Evolutionary conservation across 1,284 basidiomycete species (phyloP).

Genomic region (Pseudozyma sp.): DNA sequence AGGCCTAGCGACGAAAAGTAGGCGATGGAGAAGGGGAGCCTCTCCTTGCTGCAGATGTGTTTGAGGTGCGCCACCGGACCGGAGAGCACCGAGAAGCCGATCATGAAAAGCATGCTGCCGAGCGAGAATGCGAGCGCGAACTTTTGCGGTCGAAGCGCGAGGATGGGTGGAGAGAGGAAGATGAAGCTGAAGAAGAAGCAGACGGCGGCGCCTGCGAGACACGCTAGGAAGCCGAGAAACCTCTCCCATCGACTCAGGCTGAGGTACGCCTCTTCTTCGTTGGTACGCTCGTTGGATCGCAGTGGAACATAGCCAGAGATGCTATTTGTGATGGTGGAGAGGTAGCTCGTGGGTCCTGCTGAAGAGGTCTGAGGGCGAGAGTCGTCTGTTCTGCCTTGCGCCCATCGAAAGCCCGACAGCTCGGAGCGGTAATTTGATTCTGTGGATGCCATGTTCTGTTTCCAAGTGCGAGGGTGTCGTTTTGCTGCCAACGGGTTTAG

Average conservation of each 20-base stretch:
- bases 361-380: slow-evolving; percentile 31
- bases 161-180: slow-evolving; percentile 78
- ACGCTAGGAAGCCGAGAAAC: slow-evolving; percentile 91
- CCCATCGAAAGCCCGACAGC: slow-evolving; percentile 61
- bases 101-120: slow-evolving; percentile 65
- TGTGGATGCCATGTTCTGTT: slow-evolving; percentile 27
- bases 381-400: slow-evolving; percentile 59
- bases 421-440: slow-evolving; percentile 57
- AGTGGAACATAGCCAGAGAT: slow-evolving; percentile 85
- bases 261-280: slow-evolving; percentile 94
- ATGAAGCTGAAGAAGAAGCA: slow-evolving; percentile 97
- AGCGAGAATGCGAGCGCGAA: slow-evolving; percentile 67
- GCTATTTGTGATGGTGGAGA: slow-evolving; percentile 72
- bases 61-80: slow-evolving; percentile 65
- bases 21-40: slow-evolving; percentile 73
- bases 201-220: slow-evolving; percentile 86
- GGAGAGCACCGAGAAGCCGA: slow-evolving; percentile 65
- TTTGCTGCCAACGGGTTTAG: too few relatives aligned
- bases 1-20: slow-evolving; percentile 62
- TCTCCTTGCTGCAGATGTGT: slow-evolving; percentile 71
- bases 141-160: slow-evolving; percentile 71
- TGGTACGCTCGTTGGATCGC: slow-evolving; percentile 81
- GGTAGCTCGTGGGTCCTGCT: slow-evolving; percentile 35
- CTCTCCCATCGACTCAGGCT: slow-evolving; percentile 66
- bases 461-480: too few relatives aligned